phyloP scores from a whole-genome alignment of 169 alveolate species.

The Plasmodium inui region DNA sequence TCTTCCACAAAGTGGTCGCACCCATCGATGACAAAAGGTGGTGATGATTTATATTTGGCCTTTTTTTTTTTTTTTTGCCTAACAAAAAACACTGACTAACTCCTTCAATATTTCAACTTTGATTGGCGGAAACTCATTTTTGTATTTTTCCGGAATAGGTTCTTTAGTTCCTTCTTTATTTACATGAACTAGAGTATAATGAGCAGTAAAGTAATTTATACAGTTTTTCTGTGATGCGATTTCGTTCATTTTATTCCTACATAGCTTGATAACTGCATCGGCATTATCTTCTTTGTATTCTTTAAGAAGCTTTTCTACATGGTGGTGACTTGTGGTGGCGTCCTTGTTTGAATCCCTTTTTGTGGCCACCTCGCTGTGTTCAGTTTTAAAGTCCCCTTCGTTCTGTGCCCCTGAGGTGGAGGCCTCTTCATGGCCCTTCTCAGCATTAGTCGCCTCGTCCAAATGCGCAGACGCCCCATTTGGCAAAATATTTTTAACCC shows the following conservation, averaged over 20 bases:
- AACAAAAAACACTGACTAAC: background rate
- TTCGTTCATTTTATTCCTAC: background rate
- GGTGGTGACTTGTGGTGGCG: background rate
- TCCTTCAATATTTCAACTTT: conserved; percentile 16
- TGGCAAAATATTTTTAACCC: background rate
- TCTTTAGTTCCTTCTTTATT: conserved; percentile 1
- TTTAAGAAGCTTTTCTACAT: background rate
- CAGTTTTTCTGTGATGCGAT: conserved; percentile 12
- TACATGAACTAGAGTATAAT: conserved; percentile 28
- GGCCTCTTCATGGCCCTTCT: background rate
- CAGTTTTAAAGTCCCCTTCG: background rate
- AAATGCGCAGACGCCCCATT: background rate
- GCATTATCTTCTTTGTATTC: conserved; percentile 14
- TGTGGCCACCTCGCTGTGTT: background rate
- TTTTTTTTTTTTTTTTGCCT: background rate
- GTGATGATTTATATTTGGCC: background rate
- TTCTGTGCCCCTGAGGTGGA: background rate
- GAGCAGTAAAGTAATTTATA: background rate
- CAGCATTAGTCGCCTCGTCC: background rate
- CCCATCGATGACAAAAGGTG: background rate
- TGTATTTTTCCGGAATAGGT: background rate
- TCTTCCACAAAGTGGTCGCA: background rate
- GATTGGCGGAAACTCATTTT: conserved; percentile 9
- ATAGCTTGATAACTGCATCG: background rate
- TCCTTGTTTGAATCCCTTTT: background rate